Evolutionary conservation across 2,329 filamentous ascomycete species (phyloP), one percentile per base, ranked within the genome.

Genomic region (Penicillium brevicompactum): DNA sequence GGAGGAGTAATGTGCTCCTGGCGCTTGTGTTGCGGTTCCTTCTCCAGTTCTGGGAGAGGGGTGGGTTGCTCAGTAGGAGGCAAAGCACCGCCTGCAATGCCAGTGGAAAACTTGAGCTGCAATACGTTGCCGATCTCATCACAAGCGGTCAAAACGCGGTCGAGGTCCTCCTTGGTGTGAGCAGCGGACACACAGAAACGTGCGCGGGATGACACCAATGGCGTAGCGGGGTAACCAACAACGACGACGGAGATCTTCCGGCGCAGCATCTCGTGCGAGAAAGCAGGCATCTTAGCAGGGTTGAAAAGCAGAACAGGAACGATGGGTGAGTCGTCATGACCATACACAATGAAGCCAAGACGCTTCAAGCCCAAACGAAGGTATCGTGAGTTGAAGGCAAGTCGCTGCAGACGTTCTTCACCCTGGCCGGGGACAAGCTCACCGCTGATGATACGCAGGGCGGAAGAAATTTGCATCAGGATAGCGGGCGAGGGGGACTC

Each of bases 301-400:
- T 97, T 91, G 82, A 97, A 99, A 27, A 99, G 86, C 69, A 96
- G 84, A 63, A 99, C 76, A 51, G 94, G 94, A 65, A 99, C 92
- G 66, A 99, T 97, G 53, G 94, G 94, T 5, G 92, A 97, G 77
- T 99, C 94, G 70, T 99, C 94, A 73, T 97, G 92, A 58, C 94
- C 94, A 71, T 95, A 97, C 51, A 97, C 89, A 70, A 99, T 99
- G 78, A 92, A 93, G 47, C 94, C 94, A 49, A 99, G 87, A 65
- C 94, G 90, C 83, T 99, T 99, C 68, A 99, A 85, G 63, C 94
- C 94, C 27, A 99, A 87, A 56, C 94, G 91, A n/a, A 99, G 90
- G 73, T 99, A 99, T 45, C 94, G 88, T 21, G 92, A 97, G 83
- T 99, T 99, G 84, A 97, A 99, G 47, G 93, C 92, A 64, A 99